Percentiles rank a stretch among this genome's conserved stretches.
These are phyloP conservation scores for Pestalotiopsis fici DNA, from an alignment of 2,329 filamentous ascomycete species.

Conservation along the genomic window DNA sequence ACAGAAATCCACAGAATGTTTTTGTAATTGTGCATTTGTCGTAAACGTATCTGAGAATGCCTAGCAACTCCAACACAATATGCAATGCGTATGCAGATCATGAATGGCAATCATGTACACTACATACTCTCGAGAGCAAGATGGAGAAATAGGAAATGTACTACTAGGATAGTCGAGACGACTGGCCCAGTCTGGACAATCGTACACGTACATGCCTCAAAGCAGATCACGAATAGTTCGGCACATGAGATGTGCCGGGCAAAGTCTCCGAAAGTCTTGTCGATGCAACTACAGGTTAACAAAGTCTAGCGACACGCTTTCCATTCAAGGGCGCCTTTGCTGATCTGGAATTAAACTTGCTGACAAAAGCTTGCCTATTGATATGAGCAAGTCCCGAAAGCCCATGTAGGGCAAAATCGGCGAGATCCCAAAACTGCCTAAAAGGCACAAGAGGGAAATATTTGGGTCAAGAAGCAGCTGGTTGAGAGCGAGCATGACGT, in stretches of 20 bases:
- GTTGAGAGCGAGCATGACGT: not conserved
- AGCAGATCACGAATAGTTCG: not conserved
- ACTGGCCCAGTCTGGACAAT: not conserved
- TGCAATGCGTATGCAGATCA: not conserved
- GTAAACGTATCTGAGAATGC: not conserved
- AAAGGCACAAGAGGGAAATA: not conserved
- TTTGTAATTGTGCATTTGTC: not conserved
- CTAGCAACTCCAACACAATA: not conserved
- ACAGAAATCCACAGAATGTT: not conserved
- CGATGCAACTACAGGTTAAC: not conserved
- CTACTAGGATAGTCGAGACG: not conserved
- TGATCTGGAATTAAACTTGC: not conserved
- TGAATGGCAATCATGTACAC: not conserved
- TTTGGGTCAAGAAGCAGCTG: not conserved
- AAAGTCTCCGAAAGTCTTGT: not conserved
- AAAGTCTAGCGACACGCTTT: not conserved
- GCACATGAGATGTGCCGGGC: not conserved
- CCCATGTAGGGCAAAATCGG: not conserved
- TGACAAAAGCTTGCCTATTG: not conserved
- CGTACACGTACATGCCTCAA: not conserved
- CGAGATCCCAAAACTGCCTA: not conserved
- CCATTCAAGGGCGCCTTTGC: not conserved
- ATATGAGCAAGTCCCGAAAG: not conserved
- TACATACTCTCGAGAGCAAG: not conserved
- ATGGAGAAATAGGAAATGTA: not conserved